A percentile compares a stretch with the other conserved stretches of the same genome.
These are phyloP conservation scores for Silybum marianum DNA, from an alignment of 129 eudicot species.

Conservation along the genomic window DNA sequence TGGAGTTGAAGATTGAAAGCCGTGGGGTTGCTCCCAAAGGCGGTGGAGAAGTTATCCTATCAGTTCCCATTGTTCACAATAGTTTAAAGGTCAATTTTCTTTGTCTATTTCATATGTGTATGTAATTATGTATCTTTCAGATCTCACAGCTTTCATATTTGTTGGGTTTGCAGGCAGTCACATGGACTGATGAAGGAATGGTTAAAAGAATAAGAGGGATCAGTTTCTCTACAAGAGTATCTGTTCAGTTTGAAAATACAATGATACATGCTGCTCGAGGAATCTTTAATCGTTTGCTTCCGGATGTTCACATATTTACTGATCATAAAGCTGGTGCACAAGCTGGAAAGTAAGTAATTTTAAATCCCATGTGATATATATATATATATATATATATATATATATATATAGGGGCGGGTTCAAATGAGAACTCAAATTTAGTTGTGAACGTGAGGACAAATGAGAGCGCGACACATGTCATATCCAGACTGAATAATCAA, in stretches of 20 bases:
- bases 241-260: conserved; percentile 86
- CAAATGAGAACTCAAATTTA: too few relatives aligned
- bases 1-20: conserved; percentile 74
- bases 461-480: too few relatives aligned
- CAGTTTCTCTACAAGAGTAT: conserved; percentile 78
- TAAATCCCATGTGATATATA: not conserved
- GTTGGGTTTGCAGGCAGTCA: conserved; percentile 59
- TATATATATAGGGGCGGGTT: too few relatives aligned
- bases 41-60: conserved; percentile 85
- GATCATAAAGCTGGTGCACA: conserved; percentile 87
- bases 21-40: conserved; percentile 96
- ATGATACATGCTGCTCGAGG: conserved; percentile 97
- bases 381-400: not conserved
- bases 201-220: conserved; percentile 91
- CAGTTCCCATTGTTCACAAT: conserved; percentile 71
- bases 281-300: conserved; percentile 80
- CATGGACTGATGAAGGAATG: conserved; percentile 94
- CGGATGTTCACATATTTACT: conserved; percentile 82
- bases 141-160: not conserved
- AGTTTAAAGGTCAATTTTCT: conserved; percentile 59
- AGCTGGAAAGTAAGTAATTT: conserved; percentile 78
- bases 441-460: too few relatives aligned
- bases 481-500: too few relatives aligned
- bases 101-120: not conserved
- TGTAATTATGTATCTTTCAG: not conserved